Evolutionary conservation across 1,284 basidiomycete species (phyloP).

Genomic region (Mycena citricolor): DNA sequence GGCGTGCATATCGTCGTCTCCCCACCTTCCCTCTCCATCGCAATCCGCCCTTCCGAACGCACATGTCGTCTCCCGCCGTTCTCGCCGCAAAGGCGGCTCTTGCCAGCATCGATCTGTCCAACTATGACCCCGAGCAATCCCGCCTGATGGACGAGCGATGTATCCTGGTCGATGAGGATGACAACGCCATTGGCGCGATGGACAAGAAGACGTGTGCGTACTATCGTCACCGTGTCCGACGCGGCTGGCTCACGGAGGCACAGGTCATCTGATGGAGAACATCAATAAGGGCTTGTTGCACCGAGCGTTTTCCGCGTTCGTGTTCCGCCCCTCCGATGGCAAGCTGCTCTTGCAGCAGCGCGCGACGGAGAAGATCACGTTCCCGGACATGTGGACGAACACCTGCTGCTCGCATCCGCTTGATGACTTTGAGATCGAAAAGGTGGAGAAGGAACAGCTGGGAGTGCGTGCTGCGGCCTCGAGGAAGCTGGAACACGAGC

Average conservation of each 20-base stretch:
- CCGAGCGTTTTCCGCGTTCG: slow-evolving; percentile 96
- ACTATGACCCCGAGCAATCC: slow-evolving; percentile 79
- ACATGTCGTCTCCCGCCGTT: slow-evolving; percentile 58
- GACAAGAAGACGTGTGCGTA: slow-evolving; percentile 95
- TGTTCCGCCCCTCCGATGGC: slow-evolving; percentile 93
- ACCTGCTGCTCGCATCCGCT: slow-evolving; percentile 99
- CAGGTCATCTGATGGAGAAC: slow-evolving; percentile 97
- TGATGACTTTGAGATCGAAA: slow-evolving; percentile 84
- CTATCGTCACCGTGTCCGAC: slow-evolving; percentile 10
- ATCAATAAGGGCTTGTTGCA: slow-evolving; percentile 95
- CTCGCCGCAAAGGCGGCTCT: slow-evolving; percentile 60
- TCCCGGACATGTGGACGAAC: slow-evolving; percentile 99
- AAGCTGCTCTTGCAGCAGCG: slow-evolving; percentile 95
- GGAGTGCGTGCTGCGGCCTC: slow-evolving; percentile 90
- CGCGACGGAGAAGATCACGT: slow-evolving; percentile 98
- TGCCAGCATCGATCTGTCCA: slow-evolving; percentile 70
- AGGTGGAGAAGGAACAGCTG: slow-evolving; percentile 76
- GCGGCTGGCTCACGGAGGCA: not conserved
- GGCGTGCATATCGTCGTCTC: not conserved
- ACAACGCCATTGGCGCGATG: slow-evolving; percentile 85
- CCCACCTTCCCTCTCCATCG: not conserved
- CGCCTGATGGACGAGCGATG: slow-evolving; percentile 97
- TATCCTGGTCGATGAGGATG: slow-evolving; percentile 91
- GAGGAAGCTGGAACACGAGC: slow-evolving; percentile 94
- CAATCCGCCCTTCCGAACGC: slow-evolving; percentile 14